A percentile compares a stretch with the other conserved stretches of the same genome.
Conservation (phyloP, 306 rosid genomes). For the Mimosa pudica region DNA sequence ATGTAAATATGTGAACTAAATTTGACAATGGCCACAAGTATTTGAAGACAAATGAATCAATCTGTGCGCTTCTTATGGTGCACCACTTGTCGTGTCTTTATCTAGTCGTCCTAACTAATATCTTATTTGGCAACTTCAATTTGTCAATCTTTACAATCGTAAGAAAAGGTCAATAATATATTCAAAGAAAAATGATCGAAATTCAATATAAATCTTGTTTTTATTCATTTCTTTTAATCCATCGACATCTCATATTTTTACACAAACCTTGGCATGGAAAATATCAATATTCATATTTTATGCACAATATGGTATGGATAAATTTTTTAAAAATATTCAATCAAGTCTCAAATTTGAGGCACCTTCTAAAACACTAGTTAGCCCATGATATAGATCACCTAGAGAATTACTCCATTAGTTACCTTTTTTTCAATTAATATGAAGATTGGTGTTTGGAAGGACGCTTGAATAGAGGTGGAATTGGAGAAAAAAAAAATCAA, state of each 20-base stretch:
- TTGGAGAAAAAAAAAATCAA: too few relatives aligned
- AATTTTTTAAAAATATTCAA: not conserved
- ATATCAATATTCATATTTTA: not conserved
- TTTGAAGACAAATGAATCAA: conserved; percentile 34
- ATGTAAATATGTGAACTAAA: conserved; percentile 13
- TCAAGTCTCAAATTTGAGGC: too few relatives aligned
- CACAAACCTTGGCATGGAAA: not conserved
- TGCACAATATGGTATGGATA: not conserved
- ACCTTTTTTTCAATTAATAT: too few relatives aligned
- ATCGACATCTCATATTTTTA: not conserved
- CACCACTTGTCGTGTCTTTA: conserved; percentile 29
- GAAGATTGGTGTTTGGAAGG: too few relatives aligned
- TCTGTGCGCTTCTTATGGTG: conserved; percentile 11
- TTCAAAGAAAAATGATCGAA: not conserved
- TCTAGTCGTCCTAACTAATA: conserved; percentile 10
- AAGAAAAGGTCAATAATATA: not conserved
- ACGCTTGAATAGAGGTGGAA: too few relatives aligned
- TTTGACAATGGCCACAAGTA: conserved; percentile 39
- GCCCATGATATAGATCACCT: too few relatives aligned
- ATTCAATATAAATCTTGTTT: not conserved
- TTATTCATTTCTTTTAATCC: not conserved
- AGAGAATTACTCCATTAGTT: too few relatives aligned
- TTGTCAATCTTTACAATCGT: not conserved
- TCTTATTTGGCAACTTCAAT: conserved; percentile 32
- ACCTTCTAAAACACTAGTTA: too few relatives aligned